Percentiles rank a stretch among this genome's conserved stretches.
These are phyloP conservation scores for Plasmodium berghei DNA, from an alignment of 169 alveolate genomes.

Conservation along the genomic window DNA sequence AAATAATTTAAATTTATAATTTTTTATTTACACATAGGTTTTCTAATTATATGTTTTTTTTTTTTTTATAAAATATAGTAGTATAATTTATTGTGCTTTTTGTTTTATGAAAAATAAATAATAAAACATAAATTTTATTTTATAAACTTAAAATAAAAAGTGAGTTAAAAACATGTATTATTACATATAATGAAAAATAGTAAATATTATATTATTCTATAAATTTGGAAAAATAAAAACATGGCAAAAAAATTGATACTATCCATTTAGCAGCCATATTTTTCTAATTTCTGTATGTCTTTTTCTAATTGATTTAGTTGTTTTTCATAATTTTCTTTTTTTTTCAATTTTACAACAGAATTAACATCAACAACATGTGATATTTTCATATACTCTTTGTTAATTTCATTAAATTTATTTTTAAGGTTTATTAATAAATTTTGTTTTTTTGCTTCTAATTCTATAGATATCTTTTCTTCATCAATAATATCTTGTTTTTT, in stretches of 20 bases:
- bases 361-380: conserved; percentile 75
- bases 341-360: conserved; percentile 71
- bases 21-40: conserved; percentile 5
- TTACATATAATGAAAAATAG: background rate
- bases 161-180: background rate
- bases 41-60: background rate
- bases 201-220: background rate
- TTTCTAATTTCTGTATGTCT: conserved; percentile 71
- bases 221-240: too few relatives aligned
- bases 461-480: conserved; percentile 68
- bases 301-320: conserved; percentile 68
- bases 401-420: conserved; percentile 75
- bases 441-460: conserved; percentile 43
- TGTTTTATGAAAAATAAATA: background rate
- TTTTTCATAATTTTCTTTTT: conserved; percentile 73
- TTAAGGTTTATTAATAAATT: conserved; percentile 37
- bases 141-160: conserved; percentile 8
- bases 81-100: background rate
- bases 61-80: background rate
- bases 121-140: conserved; percentile 7
- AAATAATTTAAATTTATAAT: background rate
- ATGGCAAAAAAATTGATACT: background rate
- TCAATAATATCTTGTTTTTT: conserved; percentile 74
- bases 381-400: conserved; percentile 70
- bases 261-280: conserved; percentile 10